Evolutionary conservation across 202 grass and related monocot genomes (phyloP), one percentile per base, ranked within the genome.

Genomic region (Sporobolus alterniflorus): DNA sequence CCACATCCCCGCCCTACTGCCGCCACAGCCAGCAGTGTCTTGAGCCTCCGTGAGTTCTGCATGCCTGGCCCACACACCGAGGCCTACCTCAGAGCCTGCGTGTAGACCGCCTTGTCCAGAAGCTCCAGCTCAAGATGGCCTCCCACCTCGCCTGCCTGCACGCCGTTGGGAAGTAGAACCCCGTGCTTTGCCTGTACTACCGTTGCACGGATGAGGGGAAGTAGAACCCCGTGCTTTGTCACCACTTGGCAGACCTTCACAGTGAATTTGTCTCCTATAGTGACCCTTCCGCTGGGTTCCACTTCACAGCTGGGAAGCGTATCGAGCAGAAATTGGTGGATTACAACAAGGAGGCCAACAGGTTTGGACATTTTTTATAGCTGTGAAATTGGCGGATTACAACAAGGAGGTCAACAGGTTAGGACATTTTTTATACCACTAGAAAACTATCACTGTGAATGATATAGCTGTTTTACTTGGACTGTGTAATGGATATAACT

Each of bases 41-140:
- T n/a, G n/a, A n/a, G n/a, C n/a, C n/a, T n/a, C n/a, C n/a, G n/a
- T n/a, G n/a, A n/a, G n/a, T n/a, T n/a, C n/a, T n/a, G n/a, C n/a
- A n/a, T n/a, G n/a, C n/a, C n/a, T n/a, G n/a, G n/a, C n/a, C n/a
- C n/a, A n/a, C n/a, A 99, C 85, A 65, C 87, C 30, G 96, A 96
- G 73, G 96, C 96, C 22, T 92, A 85, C 77, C 78, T 98, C 47
- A 82, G 88, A 9, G 85, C 85, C 52, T 64, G 84, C 12, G 87
- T 22, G 91, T 85, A 2, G 91, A 98, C 65, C 82, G 91, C 11
- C 85, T 94, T 65, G 79, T 89, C 49, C 91, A 89, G 57, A 99
- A 96, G 85, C 93, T 99, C 73, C 93, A 96, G 73, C 90, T 96
- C 28, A 93, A 99, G 85, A 94, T 96, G 96, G 96, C 93, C 69